Percentiles rank a stretch among this genome's conserved stretches.
Conservation (phyloP, 176 grass and related monocot species). For the Aechmea fasciata region DNA sequence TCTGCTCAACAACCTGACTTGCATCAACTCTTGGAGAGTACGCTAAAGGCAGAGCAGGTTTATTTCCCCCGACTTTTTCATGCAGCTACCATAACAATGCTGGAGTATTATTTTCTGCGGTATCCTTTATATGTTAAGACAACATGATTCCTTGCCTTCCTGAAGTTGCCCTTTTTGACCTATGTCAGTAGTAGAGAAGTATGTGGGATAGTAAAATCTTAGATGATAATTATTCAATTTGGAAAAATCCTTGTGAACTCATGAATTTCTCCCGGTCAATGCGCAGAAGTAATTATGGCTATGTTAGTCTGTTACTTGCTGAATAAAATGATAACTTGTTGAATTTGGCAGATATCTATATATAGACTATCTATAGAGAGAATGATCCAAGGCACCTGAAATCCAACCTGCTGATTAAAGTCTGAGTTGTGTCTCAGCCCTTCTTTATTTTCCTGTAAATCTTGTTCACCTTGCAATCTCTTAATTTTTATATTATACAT, state of each 20-base stretch:
- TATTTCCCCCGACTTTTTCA: conserved; percentile 1
- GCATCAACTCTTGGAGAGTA: conserved; percentile 67
- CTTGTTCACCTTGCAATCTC: no score
- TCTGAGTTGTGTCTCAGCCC: background rate
- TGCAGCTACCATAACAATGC: background rate
- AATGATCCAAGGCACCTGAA: background rate
- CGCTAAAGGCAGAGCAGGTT: conserved; percentile 89
- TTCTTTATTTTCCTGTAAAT: background rate
- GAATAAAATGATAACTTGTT: no score
- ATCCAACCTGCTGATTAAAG: background rate
- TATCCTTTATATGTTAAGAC: background rate
- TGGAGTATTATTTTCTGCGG: background rate
- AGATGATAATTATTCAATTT: no score
- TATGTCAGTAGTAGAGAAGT: no score
- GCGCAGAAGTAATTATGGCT: no score
- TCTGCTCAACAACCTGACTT: conserved; percentile 66
- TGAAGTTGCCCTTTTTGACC: no score
- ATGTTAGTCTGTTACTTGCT: no score
- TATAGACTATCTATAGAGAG: background rate
- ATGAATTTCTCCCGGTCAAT: no score
- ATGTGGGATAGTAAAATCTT: no score
- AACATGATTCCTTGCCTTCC: background rate
- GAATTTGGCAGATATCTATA: background rate
- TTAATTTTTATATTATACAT: no score
- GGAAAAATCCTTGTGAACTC: no score